Base-by-base conservation (phyloP, 2,329 filamentous ascomycete species). In the Fonsecaea nubica region DNA sequence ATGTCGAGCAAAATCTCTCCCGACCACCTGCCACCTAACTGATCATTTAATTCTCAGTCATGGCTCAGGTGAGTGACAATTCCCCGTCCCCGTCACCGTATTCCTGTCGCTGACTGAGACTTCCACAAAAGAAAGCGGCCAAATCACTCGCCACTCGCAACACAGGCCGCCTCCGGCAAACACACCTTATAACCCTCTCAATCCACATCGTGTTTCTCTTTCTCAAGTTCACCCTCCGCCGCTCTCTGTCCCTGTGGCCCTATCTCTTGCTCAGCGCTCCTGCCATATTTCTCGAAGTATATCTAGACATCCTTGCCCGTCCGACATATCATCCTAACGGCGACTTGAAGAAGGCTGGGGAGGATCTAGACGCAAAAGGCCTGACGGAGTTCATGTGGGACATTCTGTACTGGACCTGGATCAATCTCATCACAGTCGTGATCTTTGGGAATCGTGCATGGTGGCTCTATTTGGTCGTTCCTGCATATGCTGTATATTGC, bases 371-470 rank as follows among this genome's bases (percentile, higher is more conserved):
- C 61, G 92, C 92, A 9, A 86, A 90, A 38, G 95, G 95, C 4
- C 81, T 99, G 82, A 98, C 94, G 10, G 95, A 97, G 80, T 98
- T 96, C 83, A 92, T 98, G 90, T 99, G 96, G 86, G 95, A 99
- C 80, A 87, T 97, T 58, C 83, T 97, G 61, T 98, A 97, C 87
- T 92, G 96, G 81, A 97, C 93, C 0, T 97, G 93, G 89, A 89
- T 87, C 10, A 91, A 89, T 62, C 82, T 92, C 48, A 79, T 89
- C 8, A 78, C 90, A n/a, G 93, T 90, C 13, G 85, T 90, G 15
- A 70, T 96, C 33, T 86, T 94, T 56, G 95, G 95, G 3, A 93
- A 97, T 77, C 90, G 90, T 81, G 91, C 83, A 3, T 92, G 89
- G 89, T 87, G 87, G 83, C 71, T 87, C 40, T 91, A 85, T 78